phyloP scores from a whole-genome alignment of 768 basidiomycete genomes.

The Suillus weaverae region DNA sequence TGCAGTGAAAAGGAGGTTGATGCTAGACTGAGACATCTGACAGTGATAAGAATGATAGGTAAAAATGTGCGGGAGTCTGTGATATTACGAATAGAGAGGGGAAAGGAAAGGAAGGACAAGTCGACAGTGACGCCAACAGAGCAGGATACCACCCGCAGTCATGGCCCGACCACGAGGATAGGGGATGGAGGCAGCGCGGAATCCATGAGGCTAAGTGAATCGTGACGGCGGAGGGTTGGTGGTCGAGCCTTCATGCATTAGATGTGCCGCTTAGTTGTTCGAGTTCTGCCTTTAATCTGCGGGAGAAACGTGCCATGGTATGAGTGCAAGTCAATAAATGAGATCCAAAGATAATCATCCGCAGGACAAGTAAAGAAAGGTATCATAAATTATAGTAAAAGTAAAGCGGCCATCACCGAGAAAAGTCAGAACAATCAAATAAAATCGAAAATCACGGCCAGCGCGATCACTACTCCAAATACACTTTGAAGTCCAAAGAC shows the following conservation, averaged over 20 bases:
- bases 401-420: conserved; percentile 11
- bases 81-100: conserved; percentile 3
- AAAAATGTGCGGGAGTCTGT: not conserved
- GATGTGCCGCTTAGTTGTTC: conserved; percentile 43
- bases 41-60: conserved; percentile 17
- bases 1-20: conserved; percentile 17
- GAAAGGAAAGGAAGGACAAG: not conserved
- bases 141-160: conserved; percentile 13
- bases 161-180: conserved; percentile 26
- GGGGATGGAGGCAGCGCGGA: conserved; percentile 29
- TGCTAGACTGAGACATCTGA: conserved; percentile 22
- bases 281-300: conserved; percentile 70
- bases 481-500: conserved; percentile 61
- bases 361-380: conserved; percentile 16
- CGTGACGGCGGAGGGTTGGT: conserved; percentile 8
- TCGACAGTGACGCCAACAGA: not conserved
- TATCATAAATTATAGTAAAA: conserved; percentile 19
- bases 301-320: conserved; percentile 24
- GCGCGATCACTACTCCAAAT: conserved; percentile 48
- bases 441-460: conserved; percentile 57
- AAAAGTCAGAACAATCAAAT: conserved; percentile 31
- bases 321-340: conserved; percentile 39
- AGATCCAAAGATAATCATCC: conserved; percentile 23
- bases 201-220: conserved; percentile 35
- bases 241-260: conserved; percentile 19